phyloP scores from a whole-genome alignment of 257 asterid genomes.

The Salvia splendens region DNA sequence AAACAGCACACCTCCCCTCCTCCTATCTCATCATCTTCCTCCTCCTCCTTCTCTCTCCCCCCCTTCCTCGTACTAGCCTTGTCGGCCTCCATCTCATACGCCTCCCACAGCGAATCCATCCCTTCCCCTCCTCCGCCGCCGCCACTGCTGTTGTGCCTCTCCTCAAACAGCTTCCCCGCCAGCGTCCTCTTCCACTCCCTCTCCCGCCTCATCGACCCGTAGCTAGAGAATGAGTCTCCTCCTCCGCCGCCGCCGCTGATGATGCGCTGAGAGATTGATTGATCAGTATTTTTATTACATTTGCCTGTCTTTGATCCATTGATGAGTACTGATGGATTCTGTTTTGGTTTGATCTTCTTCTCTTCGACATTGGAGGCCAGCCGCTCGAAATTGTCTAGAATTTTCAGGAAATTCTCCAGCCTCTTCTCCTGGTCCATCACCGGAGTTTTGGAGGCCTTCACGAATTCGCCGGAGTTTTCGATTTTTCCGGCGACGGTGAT shows the following conservation, averaged over 20 bases:
- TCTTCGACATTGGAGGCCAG: constrained; percentile 34
- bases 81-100: constrained; percentile 51
- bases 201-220: constrained; percentile 75
- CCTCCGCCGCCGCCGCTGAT: too few relatives aligned
- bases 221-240: constrained; percentile 30
- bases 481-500: too few relatives aligned
- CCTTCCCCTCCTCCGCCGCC: constrained; percentile 53
- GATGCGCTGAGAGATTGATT: too few relatives aligned
- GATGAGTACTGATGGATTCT: constrained; percentile 8
- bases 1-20: constrained; percentile 63
- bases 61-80: constrained; percentile 8
- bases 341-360: constrained; percentile 22
- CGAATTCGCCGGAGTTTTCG: too few relatives aligned
- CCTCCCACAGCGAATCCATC: constrained; percentile 91
- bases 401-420: constrained; percentile 19
- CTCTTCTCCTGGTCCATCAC: too few relatives aligned
- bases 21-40: constrained; percentile 29
- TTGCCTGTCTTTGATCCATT: too few relatives aligned
- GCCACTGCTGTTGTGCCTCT: constrained; percentile 40
- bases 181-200: constrained; percentile 84
- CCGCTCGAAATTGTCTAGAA: constrained; percentile 45
- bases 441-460: neutral
- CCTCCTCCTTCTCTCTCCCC: constrained; percentile 28
- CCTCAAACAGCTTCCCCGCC: constrained; percentile 83
- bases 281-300: too few relatives aligned